Evolutionary conservation across 192 early-diverging fungal species (phyloP), one percentile per base, ranked within the genome.

Genomic region (Entomortierella beljakovae): DNA sequence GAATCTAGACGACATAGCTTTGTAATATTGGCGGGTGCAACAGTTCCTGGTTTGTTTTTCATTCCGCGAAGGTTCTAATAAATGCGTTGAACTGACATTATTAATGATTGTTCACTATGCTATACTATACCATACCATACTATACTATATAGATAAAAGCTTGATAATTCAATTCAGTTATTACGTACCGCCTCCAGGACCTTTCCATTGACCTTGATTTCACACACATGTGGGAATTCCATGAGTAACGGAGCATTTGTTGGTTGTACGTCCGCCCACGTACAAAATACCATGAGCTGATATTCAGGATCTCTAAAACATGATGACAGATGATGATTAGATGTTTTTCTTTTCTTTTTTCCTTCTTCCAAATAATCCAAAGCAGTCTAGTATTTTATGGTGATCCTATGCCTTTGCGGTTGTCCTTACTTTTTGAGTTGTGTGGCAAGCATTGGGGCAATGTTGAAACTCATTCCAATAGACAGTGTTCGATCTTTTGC

Each of bases 1-100:
- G 53, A 2, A 8, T 74, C 58, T 23, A 76, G 16, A 34, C 68
- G 42, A 46, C 69, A 73, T 25, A 86, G 67, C 22, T 43, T 33
- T 3, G 89, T 88, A 20, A 90, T 74, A 60, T 90, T 86, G 16
- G 85, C 80, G 1, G 89, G 88, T 20, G 86, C 68, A 6, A 88
- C 85, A n/a, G 88, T 88, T 0, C 86, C 84, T 23, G 87, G 84
- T 52, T 82, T 85, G 40, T 87, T 87, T 55, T 88, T 88, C 48
- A 90, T 57, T 3, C 88, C 87, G 25, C 84, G 75, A 26, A 85
- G 57, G n/a, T 70, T 80, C 87, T 88, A 80, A 6, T 37, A 9
- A 28, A 38, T n/a, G n/a, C 20, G 6, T 22, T 54, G 43, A 32
- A 1, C 5, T 48, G 48, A 35, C 18, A 28, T 29, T 25, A 32